Evolutionary conservation across 2,329 filamentous ascomycete species (phyloP), one percentile per base, ranked within the genome.

Genomic region (Fusarium dlaminii): DNA sequence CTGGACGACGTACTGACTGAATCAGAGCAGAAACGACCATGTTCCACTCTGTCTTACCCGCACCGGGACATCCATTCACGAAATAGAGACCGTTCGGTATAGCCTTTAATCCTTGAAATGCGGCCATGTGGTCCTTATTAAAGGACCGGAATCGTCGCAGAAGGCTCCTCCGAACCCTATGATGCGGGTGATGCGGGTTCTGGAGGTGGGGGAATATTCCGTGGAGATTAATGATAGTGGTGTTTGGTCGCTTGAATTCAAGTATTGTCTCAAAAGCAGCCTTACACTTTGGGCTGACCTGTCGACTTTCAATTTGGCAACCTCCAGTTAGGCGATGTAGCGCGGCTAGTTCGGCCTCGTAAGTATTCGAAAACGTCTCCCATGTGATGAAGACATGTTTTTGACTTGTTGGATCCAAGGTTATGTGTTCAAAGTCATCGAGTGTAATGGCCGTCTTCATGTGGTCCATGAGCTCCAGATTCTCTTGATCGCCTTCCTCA

Each of bases 391-490:
- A 75, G 11, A 83, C 70, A 0, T 72, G 59, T 20, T 80, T 79
- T 4, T 51, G 46, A 3, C 67, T 74, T 1, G 55, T 8, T 3
- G 76, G 39, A 12, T 73, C 69, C 3, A 81, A 12, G 1, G n/a
- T 51, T 3, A 80, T 58, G 10, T 42, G 66, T 5, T 40, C 11
- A 10, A 77, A 57, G 12, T 80, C 73, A 3, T 75, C 67, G 0
- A 80, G 72, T 8, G 66, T 0, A 86, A 88, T 22, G 86, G 89
- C 79, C 87, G 91, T 79, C 87, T 91, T 84, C 89, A 93, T 82
- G 87, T 90, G 85, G 82, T 88, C 63, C 90, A 92, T 83, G 86
- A 93, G 80, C 85, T 93, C 56, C 79, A 81, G 27, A 15, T 81
- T 76, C 4, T 78, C 18, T 6, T 78, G 68, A 0, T 61, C 56